Conservation (phyloP, 2,329 filamentous ascomycete genomes). For the Colletotrichum liriopes region DNA sequence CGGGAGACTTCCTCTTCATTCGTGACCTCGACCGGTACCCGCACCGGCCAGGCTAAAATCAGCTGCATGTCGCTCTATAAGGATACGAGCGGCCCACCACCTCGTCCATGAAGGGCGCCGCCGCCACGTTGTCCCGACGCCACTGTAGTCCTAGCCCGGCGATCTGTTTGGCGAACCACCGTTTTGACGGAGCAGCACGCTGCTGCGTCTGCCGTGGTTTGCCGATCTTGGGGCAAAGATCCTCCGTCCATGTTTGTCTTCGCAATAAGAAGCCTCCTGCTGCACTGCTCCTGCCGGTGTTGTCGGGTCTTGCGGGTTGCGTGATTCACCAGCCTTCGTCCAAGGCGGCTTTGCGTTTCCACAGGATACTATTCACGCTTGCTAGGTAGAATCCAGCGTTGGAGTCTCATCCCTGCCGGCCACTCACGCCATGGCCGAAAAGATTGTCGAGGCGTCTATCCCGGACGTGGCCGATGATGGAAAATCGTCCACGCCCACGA, state of each 20-base stretch:
- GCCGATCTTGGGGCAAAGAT: too few species aligned
- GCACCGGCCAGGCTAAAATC: conserved; percentile 10
- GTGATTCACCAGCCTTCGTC: too few species aligned
- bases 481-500: neutral
- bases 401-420: neutral
- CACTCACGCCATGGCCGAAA: conserved; percentile 10
- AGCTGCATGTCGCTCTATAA: neutral
- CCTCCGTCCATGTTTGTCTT: neutral
- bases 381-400: neutral
- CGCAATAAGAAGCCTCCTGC: neutral
- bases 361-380: neutral
- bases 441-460: neutral
- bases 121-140: neutral
- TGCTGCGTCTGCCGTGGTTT: neutral
- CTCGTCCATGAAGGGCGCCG: neutral
- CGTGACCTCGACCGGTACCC: neutral
- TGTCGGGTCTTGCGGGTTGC: neutral
- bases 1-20: neutral
- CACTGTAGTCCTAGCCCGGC: neutral
- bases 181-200: neutral
- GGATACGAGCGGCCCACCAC: conserved; percentile 1
- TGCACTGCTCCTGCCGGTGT: neutral
- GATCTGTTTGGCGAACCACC: neutral
- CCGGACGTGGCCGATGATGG: neutral
- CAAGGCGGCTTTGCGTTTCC: too few species aligned